These are phyloP conservation scores for Alternaria atra DNA, from an alignment of 2,329 filamentous ascomycete species.

Conservation along the genomic window DNA sequence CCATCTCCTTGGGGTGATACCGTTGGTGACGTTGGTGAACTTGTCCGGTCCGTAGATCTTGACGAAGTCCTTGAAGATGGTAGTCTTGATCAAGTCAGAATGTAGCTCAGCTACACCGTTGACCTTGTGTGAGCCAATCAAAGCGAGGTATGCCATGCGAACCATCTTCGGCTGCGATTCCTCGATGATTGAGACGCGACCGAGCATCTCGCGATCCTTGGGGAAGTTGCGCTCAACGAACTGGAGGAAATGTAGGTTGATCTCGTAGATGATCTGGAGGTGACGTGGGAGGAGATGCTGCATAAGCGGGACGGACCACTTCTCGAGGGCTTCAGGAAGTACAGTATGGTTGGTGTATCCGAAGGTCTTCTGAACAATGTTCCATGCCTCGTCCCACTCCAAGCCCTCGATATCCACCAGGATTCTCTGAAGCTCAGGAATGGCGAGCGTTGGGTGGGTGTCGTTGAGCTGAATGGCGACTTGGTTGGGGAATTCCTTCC, in stretches of 20 bases:
- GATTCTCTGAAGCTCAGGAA: conserved; percentile 95
- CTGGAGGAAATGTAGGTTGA: conserved; percentile 95
- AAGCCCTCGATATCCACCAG: conserved; percentile 88
- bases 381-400: conserved; percentile 93
- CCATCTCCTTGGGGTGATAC: conserved; percentile 95
- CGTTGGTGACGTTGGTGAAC: conserved; percentile 98
- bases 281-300: conserved; percentile 94
- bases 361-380: conserved; percentile 71
- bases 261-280: conserved; percentile 96
- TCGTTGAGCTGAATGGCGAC: conserved; percentile 98
- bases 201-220: conserved; percentile 84
- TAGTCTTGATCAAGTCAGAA: conserved; percentile 97
- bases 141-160: conserved; percentile 93
- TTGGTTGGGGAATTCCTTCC: conserved; percentile 92
- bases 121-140: conserved; percentile 98
- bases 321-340: conserved; percentile 94
- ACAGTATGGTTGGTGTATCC: conserved; percentile 99
- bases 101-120: conserved; percentile 98
- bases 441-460: conserved; percentile 93
- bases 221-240: conserved; percentile 90
- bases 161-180: conserved; percentile 98
- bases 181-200: conserved; percentile 94
- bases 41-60: conserved; percentile 94
- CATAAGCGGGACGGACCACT: conserved; percentile 93
- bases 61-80: conserved; percentile 99